phyloP scores from a whole-genome alignment of 371 early-diverging fungal genomes.

The Chytridium lagenaria region DNA sequence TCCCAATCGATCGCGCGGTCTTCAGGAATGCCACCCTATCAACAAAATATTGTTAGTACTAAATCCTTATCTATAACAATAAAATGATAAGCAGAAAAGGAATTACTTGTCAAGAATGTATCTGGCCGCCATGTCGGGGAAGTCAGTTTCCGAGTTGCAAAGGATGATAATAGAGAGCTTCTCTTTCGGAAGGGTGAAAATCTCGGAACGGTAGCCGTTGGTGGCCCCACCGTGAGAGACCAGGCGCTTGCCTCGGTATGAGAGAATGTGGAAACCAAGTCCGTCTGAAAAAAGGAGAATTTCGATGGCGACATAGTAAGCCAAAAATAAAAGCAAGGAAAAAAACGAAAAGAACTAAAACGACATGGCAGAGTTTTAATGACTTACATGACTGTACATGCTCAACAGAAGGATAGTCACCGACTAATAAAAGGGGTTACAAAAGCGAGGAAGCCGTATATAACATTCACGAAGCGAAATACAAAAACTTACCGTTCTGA shows the following conservation, averaged over 20 bases:
- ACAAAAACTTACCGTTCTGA: neutral
- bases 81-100: too few relatives aligned
- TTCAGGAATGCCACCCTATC: neutral
- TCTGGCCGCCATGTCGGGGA: neutral
- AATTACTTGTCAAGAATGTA: neutral
- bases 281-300: conserved; percentile 11
- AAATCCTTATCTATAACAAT: too few relatives aligned
- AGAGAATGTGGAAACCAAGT: neutral
- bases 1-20: neutral
- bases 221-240: conserved; percentile 6
- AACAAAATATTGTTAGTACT: too few relatives aligned
- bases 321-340: neutral
- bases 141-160: neutral
- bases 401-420: neutral
- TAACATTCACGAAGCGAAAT: neutral
- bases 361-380: too few relatives aligned
- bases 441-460: neutral
- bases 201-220: neutral
- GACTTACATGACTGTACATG: neutral
- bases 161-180: conserved; percentile 3
- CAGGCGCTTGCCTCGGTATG: conserved; percentile 4
- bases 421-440: neutral
- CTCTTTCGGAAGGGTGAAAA: conserved; percentile 5
- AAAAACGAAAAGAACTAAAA: too few relatives aligned
- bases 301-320: too few relatives aligned